Evolutionary conservation across 768 basidiomycete genomes (phyloP).

Genomic region (Mycena capillaripes): DNA sequence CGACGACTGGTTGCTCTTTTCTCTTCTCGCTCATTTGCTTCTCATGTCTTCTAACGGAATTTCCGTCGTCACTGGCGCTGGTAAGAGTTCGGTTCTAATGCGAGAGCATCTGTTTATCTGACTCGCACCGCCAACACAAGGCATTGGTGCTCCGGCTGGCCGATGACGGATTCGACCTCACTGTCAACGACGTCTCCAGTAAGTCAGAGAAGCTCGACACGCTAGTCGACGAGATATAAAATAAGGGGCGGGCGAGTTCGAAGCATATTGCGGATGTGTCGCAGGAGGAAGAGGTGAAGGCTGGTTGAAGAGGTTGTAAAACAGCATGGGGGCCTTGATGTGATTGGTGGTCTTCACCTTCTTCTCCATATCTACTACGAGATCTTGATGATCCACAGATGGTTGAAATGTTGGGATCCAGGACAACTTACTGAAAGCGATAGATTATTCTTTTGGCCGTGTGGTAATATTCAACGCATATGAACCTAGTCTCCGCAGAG

Average conservation of each 20-base stretch:
- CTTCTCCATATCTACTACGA: neutral
- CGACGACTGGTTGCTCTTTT: neutral
- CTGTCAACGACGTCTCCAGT: conserved; percentile 49
- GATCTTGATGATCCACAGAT: conserved; percentile 35
- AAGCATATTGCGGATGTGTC: conserved; percentile 37
- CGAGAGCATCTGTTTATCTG: too few relatives aligned
- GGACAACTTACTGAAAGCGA: neutral
- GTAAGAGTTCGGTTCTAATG: neutral
- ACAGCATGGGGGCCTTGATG: conserved; percentile 45
- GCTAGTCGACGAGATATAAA: conserved; percentile 27
- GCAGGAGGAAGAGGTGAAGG: conserved; percentile 40
- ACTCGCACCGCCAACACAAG: neutral
- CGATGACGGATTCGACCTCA: conserved; percentile 51
- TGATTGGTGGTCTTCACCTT: conserved; percentile 38
- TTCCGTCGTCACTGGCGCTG: conserved; percentile 49
- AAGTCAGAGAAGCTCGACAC: conserved; percentile 37
- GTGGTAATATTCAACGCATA: too few relatives aligned
- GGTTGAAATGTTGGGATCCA: conserved; percentile 48
- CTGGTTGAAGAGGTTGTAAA: conserved; percentile 35
- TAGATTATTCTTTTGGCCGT: conserved; percentile 27
- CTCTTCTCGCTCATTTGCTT: too few relatives aligned
- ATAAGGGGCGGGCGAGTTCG: conserved; percentile 15
- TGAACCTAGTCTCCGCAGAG: conserved; percentile 15
- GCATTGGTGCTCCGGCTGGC: conserved; percentile 54
- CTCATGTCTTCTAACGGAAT: conserved; percentile 40